phyloP scores from a whole-genome alignment of 2,329 filamentous ascomycete genomes.

The Diaporthe citri region DNA sequence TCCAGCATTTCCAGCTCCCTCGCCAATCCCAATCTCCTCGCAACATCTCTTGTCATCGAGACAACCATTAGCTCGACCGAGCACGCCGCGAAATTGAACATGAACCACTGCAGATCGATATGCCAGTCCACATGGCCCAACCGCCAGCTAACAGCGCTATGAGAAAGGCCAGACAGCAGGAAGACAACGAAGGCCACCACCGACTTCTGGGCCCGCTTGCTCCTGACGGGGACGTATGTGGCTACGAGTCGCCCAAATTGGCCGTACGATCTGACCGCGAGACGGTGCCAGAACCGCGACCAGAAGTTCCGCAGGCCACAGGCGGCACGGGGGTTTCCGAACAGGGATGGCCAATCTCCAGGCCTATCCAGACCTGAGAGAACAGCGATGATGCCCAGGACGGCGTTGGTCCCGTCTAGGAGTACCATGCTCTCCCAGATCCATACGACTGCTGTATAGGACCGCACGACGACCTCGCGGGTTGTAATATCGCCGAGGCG shows the following conservation, averaged over 20 bases:
- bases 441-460: background rate
- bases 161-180: conserved; percentile 37
- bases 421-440: conserved; percentile 29
- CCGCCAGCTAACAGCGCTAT: conserved; percentile 36
- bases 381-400: conserved; percentile 22
- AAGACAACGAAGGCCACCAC: conserved; percentile 36
- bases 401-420: conserved; percentile 37
- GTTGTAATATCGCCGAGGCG: background rate
- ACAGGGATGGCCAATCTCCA: conserved; percentile 37
- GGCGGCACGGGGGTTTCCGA: background rate
- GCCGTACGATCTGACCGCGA: background rate
- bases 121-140: conserved; percentile 29
- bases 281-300: conserved; percentile 24
- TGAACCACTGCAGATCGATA: conserved; percentile 39
- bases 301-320: conserved; percentile 38
- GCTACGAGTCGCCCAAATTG: background rate
- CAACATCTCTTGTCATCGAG: background rate
- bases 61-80: conserved; percentile 26
- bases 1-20: background rate
- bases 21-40: background rate
- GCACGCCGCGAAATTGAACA: conserved; percentile 39
- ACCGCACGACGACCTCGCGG: background rate
- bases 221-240: background rate
- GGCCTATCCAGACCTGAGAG: conserved; percentile 32
- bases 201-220: background rate